Evolutionary conservation across 2,329 filamentous ascomycete genomes (phyloP).

Genomic region (Phyllosticta capitalensis): DNA sequence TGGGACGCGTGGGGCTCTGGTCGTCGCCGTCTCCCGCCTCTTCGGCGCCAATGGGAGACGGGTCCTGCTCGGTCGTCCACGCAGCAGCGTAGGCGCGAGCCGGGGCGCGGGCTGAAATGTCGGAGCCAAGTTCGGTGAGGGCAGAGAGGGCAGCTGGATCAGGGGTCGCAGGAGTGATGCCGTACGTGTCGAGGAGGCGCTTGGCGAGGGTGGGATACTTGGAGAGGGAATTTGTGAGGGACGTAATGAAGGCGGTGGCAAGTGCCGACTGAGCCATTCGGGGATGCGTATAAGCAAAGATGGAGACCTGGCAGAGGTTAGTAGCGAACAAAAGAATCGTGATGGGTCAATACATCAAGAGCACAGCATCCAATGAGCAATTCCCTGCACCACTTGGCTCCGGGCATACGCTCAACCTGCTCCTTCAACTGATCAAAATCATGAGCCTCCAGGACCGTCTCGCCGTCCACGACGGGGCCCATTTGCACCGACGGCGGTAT

Average conservation of each 20-base stretch:
- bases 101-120: slow-evolving; percentile 39
- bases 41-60: background rate
- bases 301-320: background rate
- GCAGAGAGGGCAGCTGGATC: slow-evolving; percentile 35
- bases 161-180: slow-evolving; percentile 24
- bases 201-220: slow-evolving; percentile 17
- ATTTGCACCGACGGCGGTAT: slow-evolving; percentile 27
- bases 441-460: slow-evolving; percentile 2
- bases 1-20: background rate
- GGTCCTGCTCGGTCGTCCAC: slow-evolving; percentile 15
- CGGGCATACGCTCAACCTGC: slow-evolving; percentile 22
- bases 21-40: background rate
- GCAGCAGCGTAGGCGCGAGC: slow-evolving; percentile 32
- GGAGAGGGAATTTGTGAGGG: slow-evolving; percentile 22
- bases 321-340: background rate
- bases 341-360: slow-evolving; percentile 30
- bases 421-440: slow-evolving; percentile 11
- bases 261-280: slow-evolving; percentile 15
- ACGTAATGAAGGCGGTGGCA: slow-evolving; percentile 26
- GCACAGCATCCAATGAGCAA: slow-evolving; percentile 41
- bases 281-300: background rate
- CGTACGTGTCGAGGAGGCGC: slow-evolving; percentile 31
- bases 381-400: slow-evolving; percentile 37
- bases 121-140: slow-evolving; percentile 36
- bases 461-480: slow-evolving; percentile 21